These are phyloP conservation scores for Coniophora puteana DNA, from an alignment of 1,284 basidiomycete species.

Conservation along the genomic window DNA sequence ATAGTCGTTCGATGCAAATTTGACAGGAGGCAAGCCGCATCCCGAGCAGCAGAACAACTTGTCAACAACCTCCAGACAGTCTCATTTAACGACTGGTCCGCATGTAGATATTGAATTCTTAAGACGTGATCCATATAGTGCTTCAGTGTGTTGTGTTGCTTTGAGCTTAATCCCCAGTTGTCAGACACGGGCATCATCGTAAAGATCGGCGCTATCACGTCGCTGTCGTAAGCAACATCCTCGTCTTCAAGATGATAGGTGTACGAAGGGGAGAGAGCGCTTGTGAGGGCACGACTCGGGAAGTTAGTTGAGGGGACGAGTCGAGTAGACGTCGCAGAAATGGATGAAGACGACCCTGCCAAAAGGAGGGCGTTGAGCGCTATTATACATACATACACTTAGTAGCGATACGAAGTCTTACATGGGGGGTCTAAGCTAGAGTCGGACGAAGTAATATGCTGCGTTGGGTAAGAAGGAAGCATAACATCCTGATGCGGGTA, in stretches of 20 bases:
- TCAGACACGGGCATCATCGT: constrained; percentile 10
- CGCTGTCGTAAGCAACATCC: constrained; percentile 13
- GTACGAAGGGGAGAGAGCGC: constrained; percentile 24
- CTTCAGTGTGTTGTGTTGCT: constrained; percentile 18
- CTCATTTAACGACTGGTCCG: constrained; percentile 45
- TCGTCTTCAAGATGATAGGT: constrained; percentile 6
- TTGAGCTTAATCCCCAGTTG: constrained; percentile 10
- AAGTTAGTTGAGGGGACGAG: no score
- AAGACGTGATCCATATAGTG: constrained; percentile 47
- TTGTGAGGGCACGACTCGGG: no score
- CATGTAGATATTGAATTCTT: constrained; percentile 63
- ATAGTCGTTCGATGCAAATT: constrained; percentile 25
- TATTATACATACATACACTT: constrained; percentile 53
- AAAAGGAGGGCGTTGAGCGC: constrained; percentile 64
- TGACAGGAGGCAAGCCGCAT: constrained; percentile 53
- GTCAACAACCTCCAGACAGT: constrained; percentile 44
- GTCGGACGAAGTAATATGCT: constrained; percentile 30
- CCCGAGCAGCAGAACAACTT: constrained; percentile 35
- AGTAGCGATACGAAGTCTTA: constrained; percentile 71
- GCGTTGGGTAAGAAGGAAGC: constrained; percentile 31
- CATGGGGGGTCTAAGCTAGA: constrained; percentile 48
- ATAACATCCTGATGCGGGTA: constrained; percentile 37
- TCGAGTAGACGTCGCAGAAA: constrained; percentile 20
- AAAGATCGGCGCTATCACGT: constrained; percentile 20
- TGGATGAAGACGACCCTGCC: constrained; percentile 38